phyloP scores from a whole-genome alignment of 768 basidiomycete genomes.

The Rhizopogon vinicolor region DNA sequence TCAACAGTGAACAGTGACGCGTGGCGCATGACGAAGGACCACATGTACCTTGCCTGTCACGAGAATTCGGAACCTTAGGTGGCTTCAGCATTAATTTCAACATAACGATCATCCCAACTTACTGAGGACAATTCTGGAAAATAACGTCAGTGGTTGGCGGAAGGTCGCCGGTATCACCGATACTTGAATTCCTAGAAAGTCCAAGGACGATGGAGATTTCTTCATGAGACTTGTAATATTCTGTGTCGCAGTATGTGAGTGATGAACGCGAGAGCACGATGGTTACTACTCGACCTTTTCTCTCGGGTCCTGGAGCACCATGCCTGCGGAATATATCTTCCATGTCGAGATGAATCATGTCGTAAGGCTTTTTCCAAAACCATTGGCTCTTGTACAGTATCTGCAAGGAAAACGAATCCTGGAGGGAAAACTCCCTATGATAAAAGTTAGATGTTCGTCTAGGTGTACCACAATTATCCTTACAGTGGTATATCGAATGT shows the following conservation, averaged over 20 bases:
- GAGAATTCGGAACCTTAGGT: conserved; percentile 4
- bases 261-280: background rate
- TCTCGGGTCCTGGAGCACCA: background rate
- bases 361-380: background rate
- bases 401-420: too few relatives aligned
- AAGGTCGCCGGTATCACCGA: too few relatives aligned
- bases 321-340: background rate
- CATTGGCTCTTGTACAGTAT: too few relatives aligned
- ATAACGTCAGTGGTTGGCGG: conserved; percentile 1
- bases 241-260: background rate
- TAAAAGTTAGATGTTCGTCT: too few relatives aligned
- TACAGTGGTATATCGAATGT: too few relatives aligned
- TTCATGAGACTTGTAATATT: background rate
- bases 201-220: background rate
- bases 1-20: background rate
- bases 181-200: background rate
- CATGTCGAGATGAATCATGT: background rate
- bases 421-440: too few relatives aligned
- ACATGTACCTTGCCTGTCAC: conserved; percentile 4
- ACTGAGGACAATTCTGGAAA: background rate
- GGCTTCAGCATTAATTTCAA: background rate
- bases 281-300: background rate
- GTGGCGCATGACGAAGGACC: background rate
- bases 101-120: background rate
- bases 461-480: too few relatives aligned